These are phyloP conservation scores for Penicillium glabrum DNA, from an alignment of 2,329 filamentous ascomycete genomes.

Conservation along the genomic window DNA sequence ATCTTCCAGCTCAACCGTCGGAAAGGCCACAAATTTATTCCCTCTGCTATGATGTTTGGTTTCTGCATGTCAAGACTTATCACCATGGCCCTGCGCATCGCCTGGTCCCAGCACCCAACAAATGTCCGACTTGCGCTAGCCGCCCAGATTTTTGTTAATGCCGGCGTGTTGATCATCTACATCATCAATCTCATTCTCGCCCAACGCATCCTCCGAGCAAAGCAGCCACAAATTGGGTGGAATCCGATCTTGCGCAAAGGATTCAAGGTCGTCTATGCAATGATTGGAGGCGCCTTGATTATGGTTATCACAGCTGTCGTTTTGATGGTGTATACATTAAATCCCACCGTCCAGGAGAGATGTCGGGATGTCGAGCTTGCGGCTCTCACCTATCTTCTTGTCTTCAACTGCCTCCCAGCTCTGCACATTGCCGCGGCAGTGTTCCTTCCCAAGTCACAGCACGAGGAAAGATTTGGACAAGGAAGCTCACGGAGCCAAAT, in stretches of 20 bases:
- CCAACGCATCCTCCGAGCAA: constrained; percentile 71
- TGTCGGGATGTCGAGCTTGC: neutral
- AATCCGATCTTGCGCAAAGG: constrained; percentile 47
- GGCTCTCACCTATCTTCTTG: neutral
- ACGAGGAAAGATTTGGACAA: neutral
- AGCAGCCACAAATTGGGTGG: constrained; percentile 73
- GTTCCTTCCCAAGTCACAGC: neutral
- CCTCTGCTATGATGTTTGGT: constrained; percentile 46
- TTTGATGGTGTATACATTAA: neutral
- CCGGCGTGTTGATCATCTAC: constrained; percentile 73
- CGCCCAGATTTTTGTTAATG: constrained; percentile 68
- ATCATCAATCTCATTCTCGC: constrained; percentile 75
- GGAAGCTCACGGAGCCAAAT: constrained; percentile 44
- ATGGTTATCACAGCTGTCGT: neutral
- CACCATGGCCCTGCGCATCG: constrained; percentile 53
- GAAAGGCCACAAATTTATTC: constrained; percentile 50
- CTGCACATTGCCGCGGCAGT: neutral
- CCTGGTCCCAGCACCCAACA: constrained; percentile 51
- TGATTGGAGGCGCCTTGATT: neutral
- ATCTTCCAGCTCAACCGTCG: constrained; percentile 45
- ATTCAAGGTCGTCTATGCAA: constrained; percentile 60
- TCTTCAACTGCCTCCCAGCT: neutral
- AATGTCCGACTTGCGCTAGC: constrained; percentile 55
- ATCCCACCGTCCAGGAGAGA: neutral
- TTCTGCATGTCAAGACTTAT: constrained; percentile 53